Conservation (phyloP, 2,329 filamentous ascomycete genomes). For the Apiospora kogelbergensis region DNA sequence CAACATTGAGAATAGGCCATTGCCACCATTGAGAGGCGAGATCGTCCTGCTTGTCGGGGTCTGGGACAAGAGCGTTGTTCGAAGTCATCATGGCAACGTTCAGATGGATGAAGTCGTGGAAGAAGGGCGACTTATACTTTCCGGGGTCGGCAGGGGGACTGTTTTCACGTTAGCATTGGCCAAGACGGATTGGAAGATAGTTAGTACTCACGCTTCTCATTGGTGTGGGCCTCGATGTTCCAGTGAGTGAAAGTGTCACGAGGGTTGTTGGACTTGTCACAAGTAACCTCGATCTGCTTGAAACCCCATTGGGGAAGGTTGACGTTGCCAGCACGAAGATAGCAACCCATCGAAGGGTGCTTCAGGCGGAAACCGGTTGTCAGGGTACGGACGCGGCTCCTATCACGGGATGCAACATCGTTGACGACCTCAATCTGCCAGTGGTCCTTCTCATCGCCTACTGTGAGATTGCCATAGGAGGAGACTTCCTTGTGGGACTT, state of each 20-base stretch:
- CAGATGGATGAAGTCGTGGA: conserved; percentile 95
- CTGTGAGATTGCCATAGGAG: conserved; percentile 89
- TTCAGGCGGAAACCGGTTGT: conserved; percentile 90
- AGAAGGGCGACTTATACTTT: conserved; percentile 93
- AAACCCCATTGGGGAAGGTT: conserved; percentile 99
- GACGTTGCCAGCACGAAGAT: conserved; percentile 90
- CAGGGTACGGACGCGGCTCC: conserved; percentile 82
- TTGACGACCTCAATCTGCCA: conserved; percentile 91
- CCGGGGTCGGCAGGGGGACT: conserved; percentile 91
- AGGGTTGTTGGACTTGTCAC: conserved; percentile 89
- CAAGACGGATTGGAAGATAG: neutral
- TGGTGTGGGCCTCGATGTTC: conserved; percentile 95
- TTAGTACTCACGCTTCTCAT: conserved; percentile 79
- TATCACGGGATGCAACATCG: conserved; percentile 84
- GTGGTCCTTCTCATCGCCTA: conserved; percentile 97
- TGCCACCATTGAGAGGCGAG: conserved; percentile 97
- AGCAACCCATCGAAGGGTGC: conserved; percentile 82
- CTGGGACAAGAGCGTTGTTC: conserved; percentile 95
- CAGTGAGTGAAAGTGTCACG: conserved; percentile 95
- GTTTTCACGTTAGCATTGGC: conserved; percentile 32
- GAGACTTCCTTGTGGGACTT: conserved; percentile 94
- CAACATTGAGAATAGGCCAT: conserved; percentile 94
- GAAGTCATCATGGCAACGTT: conserved; percentile 99
- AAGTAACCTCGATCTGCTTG: conserved; percentile 98
- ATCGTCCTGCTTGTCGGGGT: conserved; percentile 98